phyloP scores from a whole-genome alignment of 371 early-diverging fungal genomes.

The Sporodiniella umbellata region DNA sequence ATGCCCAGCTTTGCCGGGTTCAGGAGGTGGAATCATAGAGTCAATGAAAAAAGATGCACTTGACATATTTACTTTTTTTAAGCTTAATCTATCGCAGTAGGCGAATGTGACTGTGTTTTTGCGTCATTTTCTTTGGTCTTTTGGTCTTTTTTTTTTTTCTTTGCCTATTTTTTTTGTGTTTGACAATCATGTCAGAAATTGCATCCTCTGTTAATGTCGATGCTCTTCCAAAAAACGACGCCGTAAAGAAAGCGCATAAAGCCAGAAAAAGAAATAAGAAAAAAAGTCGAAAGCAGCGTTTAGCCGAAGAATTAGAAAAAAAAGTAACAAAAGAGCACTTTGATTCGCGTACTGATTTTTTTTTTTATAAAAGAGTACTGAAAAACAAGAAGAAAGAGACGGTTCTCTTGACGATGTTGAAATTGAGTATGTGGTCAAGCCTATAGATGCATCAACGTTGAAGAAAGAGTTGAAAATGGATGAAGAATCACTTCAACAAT shows the following conservation, averaged over 20 bases:
- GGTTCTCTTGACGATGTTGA: constrained; percentile 36
- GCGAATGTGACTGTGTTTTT: background rate
- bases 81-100: background rate
- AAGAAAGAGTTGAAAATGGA: constrained; percentile 31
- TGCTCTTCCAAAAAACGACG: constrained; percentile 4
- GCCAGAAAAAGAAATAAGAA: constrained; percentile 24
- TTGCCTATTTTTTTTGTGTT: background rate
- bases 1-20: constrained; percentile 12
- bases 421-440: constrained; percentile 46
- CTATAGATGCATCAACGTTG: constrained; percentile 30
- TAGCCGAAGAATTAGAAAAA: constrained; percentile 42
- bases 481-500: constrained; percentile 34
- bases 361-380: constrained; percentile 16
- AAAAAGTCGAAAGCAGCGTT: constrained; percentile 32
- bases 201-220: constrained; percentile 8
- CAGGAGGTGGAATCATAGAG: constrained; percentile 14
- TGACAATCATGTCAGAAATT: constrained; percentile 12
- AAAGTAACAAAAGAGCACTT: constrained; percentile 17
- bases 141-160: constrained; percentile 1
- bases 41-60: background rate
- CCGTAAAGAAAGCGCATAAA: constrained; percentile 14
- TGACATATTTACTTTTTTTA: background rate
- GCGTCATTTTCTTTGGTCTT: background rate
- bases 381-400: constrained; percentile 7
- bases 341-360: background rate